A percentile compares a stretch with the other conserved stretches of the same genome.
phyloP scores from a whole-genome alignment of 164 flowering plant species.

The Dillenia turbinata region DNA sequence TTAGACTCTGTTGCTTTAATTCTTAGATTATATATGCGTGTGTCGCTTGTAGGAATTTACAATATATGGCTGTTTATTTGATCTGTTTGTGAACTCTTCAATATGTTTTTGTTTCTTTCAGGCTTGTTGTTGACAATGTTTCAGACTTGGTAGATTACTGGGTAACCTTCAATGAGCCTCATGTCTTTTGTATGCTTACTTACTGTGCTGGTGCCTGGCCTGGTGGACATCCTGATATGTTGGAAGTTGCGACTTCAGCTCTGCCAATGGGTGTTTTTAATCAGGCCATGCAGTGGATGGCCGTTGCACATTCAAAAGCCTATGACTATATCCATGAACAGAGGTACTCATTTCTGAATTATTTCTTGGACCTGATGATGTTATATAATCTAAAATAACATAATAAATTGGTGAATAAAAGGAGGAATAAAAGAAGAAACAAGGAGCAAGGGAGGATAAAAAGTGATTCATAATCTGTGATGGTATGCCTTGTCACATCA shows the following conservation, averaged over 20 bases:
- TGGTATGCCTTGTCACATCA: no score
- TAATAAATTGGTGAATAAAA: no score
- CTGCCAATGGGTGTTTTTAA: slow-evolving; percentile 84
- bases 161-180: slow-evolving; percentile 98
- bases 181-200: slow-evolving; percentile 86
- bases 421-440: no score
- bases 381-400: no score
- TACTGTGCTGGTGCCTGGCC: slow-evolving; percentile 99
- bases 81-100: not conserved
- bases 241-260: slow-evolving; percentile 90
- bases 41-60: no score
- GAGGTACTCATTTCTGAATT: slow-evolving; percentile 34
- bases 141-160: slow-evolving; percentile 88
- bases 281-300: slow-evolving; percentile 90
- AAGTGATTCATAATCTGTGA: no score
- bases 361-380: not conserved
- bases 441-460: no score
- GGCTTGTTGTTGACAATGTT: slow-evolving; percentile 82
- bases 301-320: slow-evolving; percentile 82
- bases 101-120: slow-evolving; percentile 28
- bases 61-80: not conserved
- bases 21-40: no score
- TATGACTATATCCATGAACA: slow-evolving; percentile 78
- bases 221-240: slow-evolving; percentile 93
- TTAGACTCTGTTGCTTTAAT: no score